phyloP scores from a whole-genome alignment of 257 asterid species.

The Nicotiana paniculata region DNA sequence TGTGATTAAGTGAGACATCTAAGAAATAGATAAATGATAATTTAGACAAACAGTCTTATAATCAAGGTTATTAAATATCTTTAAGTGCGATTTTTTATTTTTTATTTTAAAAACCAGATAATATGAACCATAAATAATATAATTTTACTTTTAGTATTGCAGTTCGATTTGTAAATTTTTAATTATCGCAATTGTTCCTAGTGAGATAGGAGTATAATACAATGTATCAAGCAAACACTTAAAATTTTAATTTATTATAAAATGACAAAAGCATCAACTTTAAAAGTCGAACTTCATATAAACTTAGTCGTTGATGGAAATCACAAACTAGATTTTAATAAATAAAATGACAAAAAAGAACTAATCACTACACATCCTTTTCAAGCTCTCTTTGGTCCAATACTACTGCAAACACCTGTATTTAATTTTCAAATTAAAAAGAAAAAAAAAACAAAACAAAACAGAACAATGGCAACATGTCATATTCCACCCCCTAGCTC shows the following conservation, averaged over 20 bases:
- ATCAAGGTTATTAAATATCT: background rate
- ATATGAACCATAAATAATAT: background rate
- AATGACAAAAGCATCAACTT: slow-evolving; percentile 9
- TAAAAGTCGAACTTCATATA: background rate
- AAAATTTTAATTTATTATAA: background rate
- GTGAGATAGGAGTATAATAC: background rate
- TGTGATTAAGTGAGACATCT: no score
- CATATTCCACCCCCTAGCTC: slow-evolving; percentile 22
- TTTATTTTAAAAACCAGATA: background rate
- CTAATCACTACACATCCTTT: slow-evolving; percentile 23
- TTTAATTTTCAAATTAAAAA: slow-evolving; percentile 5
- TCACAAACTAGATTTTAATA: background rate
- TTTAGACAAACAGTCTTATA: no score
- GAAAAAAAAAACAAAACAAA: background rate
- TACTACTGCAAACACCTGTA: slow-evolving; percentile 35
- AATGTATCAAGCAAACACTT: background rate
- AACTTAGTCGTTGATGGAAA: background rate
- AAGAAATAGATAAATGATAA: no score
- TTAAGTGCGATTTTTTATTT: background rate
- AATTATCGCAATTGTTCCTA: background rate
- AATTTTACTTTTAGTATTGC: no score
- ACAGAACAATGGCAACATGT: slow-evolving; percentile 22
- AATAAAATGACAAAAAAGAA: background rate
- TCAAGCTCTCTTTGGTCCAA: slow-evolving; percentile 32
- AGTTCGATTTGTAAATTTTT: no score